Percentiles rank a stretch among this genome's conserved stretches.
Conservation (phyloP, 306 rosid genomes). For the Oxytropis ochrocephala region DNA sequence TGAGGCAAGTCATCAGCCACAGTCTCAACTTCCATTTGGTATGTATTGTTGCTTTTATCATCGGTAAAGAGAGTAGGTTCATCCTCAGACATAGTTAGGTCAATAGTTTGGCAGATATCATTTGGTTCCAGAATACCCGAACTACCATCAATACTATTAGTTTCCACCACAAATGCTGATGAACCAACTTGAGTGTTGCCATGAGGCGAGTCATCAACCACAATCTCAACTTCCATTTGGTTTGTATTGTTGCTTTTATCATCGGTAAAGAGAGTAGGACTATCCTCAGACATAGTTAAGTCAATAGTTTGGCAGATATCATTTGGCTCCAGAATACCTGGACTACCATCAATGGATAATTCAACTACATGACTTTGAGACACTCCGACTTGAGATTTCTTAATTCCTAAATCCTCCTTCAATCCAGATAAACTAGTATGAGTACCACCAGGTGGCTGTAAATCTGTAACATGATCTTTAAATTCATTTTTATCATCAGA, state of each 20-base stretch:
- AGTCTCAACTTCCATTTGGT: constrained; percentile 26
- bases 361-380: constrained; percentile 38
- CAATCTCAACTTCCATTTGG: constrained; percentile 26
- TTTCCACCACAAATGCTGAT: constrained; percentile 23
- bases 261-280: constrained; percentile 19
- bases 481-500: constrained; percentile 45
- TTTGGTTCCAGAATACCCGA: constrained; percentile 34
- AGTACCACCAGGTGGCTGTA: constrained; percentile 36
- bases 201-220: constrained; percentile 20
- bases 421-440: constrained; percentile 37
- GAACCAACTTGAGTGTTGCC: constrained; percentile 37
- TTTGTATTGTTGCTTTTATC: constrained; percentile 29
- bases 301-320: constrained; percentile 28
- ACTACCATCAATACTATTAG: constrained; percentile 30
- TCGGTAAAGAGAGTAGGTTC: constrained; percentile 18
- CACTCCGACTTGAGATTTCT: constrained; percentile 34
- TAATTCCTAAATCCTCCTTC: constrained; percentile 41
- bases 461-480: constrained; percentile 35
- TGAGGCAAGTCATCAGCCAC: constrained; percentile 19
- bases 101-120: constrained; percentile 30
- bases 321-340: constrained; percentile 34
- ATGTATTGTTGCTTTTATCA: constrained; percentile 31
- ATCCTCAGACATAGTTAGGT: constrained; percentile 33
- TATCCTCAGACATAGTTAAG: constrained; percentile 34
- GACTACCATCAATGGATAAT: constrained; percentile 37